Percentiles rank a stretch among this genome's conserved stretches.
Conservation (phyloP, 2,329 filamentous ascomycete species). For the Aspergillus hiratsukae region DNA sequence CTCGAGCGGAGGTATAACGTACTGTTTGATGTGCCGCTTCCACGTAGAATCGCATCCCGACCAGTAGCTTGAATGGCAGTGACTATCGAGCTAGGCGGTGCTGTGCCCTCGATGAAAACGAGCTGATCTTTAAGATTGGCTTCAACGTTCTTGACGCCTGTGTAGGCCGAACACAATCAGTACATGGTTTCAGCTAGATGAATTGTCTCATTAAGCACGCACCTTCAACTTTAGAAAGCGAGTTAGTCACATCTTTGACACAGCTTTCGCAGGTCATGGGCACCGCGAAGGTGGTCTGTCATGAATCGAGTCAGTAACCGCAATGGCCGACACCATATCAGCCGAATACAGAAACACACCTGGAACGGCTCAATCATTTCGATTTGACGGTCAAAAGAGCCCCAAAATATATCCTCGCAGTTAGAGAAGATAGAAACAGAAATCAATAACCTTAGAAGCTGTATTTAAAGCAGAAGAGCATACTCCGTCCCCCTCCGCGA, state of each 20-base stretch:
- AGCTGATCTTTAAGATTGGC: constrained; percentile 79
- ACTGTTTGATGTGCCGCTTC: constrained; percentile 82
- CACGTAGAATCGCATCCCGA: constrained; percentile 88
- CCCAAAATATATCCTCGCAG: background rate
- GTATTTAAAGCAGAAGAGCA: constrained; percentile 6
- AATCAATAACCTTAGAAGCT: background rate
- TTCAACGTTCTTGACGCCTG: constrained; percentile 77
- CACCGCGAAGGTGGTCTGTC: constrained; percentile 87
- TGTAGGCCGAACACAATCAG: background rate
- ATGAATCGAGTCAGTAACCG: constrained; percentile 12
- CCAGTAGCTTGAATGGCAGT: constrained; percentile 84
- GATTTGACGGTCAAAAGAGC: background rate
- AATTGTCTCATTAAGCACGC: constrained; percentile 13
- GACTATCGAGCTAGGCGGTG: constrained; percentile 84
- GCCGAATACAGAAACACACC: constrained; percentile 25
- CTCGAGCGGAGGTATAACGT: constrained; percentile 17
- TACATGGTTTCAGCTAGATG: background rate
- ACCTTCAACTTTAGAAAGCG: constrained; percentile 69
- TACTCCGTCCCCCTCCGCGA: background rate
- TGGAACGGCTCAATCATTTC: constrained; percentile 45
- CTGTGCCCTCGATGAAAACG: constrained; percentile 79
- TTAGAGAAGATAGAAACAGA: background rate
- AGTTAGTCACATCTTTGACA: constrained; percentile 77
- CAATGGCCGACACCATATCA: background rate
- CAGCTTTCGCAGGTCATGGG: constrained; percentile 88